Evolutionary conservation across 208 protist species (phyloP).

Genomic region (Sergeia podlipaevii): DNA sequence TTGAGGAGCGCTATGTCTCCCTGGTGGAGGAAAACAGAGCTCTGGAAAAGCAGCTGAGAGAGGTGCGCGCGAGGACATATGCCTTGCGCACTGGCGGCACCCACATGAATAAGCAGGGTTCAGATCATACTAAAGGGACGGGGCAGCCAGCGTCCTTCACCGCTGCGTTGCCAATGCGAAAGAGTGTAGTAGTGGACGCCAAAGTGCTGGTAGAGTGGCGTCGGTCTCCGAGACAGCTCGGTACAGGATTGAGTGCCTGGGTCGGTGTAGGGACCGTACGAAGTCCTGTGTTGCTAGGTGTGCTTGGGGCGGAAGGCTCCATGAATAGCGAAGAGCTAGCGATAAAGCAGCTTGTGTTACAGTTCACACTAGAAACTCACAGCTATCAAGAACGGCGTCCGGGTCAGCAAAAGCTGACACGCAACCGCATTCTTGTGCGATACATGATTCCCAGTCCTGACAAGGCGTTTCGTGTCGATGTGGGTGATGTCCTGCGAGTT

Average conservation of each 20-base stretch:
- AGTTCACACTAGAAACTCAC: conserved; percentile 51
- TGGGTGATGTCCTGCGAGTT: conserved; percentile 55
- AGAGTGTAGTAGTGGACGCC: too few relatives aligned
- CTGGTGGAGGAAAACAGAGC: conserved; percentile 23
- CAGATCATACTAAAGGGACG: too few relatives aligned
- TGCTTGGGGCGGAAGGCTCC: too few relatives aligned
- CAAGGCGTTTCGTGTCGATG: neutral
- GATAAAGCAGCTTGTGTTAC: conserved; percentile 29
- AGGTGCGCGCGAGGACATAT: conserved; percentile 4
- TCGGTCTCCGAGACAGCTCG: too few relatives aligned
- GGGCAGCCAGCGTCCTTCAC: too few relatives aligned
- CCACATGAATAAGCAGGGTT: too few relatives aligned
- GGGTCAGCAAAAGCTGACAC: conserved; percentile 55
- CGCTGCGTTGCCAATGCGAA: too few relatives aligned
- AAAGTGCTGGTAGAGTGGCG: too few relatives aligned
- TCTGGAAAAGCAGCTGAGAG: conserved; percentile 14
- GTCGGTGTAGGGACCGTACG: too few relatives aligned
- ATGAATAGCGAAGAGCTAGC: neutral
- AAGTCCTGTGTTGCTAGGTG: too few relatives aligned
- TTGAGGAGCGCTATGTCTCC: conserved; percentile 15
- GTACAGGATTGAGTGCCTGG: too few relatives aligned
- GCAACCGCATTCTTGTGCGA: conserved; percentile 45
- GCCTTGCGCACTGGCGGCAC: neutral
- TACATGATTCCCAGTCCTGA: conserved; percentile 18
- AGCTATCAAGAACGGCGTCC: conserved; percentile 50